Conservation (phyloP, 257 asterid species). For the Osmanthus fragrans region DNA sequence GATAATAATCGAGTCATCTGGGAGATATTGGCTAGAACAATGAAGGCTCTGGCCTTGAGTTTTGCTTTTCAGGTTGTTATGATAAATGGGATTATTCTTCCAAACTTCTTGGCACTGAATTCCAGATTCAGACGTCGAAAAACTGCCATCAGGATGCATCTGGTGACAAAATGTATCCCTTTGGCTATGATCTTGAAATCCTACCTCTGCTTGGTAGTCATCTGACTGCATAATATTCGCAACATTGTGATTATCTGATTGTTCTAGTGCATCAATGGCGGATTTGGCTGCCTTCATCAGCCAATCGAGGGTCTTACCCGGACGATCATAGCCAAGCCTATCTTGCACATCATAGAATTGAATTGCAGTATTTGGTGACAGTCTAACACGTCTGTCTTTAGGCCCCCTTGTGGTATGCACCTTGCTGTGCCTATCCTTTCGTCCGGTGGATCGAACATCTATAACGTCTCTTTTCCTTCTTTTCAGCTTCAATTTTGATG, state of each 20-base stretch:
- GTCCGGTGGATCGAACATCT: conserved; percentile 31
- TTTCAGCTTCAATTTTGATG: conserved; percentile 21
- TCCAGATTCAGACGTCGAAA: no score
- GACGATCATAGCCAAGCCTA: conserved; percentile 54
- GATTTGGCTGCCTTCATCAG: conserved; percentile 51
- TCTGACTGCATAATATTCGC: not conserved
- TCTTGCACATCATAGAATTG: conserved; percentile 67
- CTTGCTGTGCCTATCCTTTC: conserved; percentile 59
- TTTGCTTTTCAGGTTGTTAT: no score
- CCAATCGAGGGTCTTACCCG: conserved; percentile 67
- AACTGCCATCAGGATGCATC: no score
- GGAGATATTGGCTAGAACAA: not conserved
- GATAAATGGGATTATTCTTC: no score
- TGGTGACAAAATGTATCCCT: no score
- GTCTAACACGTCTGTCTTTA: conserved; percentile 51
- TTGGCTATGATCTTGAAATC: not conserved
- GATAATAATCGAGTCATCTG: not conserved
- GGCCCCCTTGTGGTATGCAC: conserved; percentile 53
- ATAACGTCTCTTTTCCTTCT: conserved; percentile 19
- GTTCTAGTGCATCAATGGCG: conserved; percentile 44
- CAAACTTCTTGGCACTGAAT: no score
- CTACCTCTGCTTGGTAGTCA: not conserved
- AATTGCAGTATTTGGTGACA: conserved; percentile 51
- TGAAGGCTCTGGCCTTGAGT: not conserved
- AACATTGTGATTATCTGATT: not conserved